phyloP scores from a whole-genome alignment of 2,329 filamentous ascomycete genomes.

The Apiospora sp. region DNA sequence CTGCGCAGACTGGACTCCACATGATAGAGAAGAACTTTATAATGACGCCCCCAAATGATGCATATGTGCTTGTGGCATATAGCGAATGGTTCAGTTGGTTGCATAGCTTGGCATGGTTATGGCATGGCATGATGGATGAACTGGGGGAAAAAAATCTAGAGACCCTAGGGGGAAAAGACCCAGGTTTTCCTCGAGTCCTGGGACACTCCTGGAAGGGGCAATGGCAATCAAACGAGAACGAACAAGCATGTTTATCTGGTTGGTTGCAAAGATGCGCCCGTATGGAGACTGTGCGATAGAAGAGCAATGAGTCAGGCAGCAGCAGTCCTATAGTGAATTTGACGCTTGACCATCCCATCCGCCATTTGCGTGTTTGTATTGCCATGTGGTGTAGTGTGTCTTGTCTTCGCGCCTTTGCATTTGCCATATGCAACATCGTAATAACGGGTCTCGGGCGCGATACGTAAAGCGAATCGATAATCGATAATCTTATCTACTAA shows the following conservation, averaged over 20 bases:
- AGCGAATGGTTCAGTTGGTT: conserved; percentile 22
- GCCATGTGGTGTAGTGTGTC: not conserved
- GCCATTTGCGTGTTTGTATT: not conserved
- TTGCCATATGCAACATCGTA: not conserved
- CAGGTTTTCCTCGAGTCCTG: not conserved
- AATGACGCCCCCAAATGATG: conserved; percentile 21
- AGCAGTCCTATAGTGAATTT: conserved; percentile 7
- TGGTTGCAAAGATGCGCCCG: not conserved
- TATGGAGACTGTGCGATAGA: not conserved
- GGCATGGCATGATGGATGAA: conserved; percentile 23
- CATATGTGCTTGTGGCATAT: conserved; percentile 16
- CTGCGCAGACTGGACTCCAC: not conserved
- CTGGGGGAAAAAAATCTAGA: not conserved
- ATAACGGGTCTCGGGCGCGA: not conserved
- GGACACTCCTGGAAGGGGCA: not conserved
- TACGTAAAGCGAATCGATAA: not conserved
- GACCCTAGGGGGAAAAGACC: not conserved
- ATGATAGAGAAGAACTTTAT: conserved; percentile 16
- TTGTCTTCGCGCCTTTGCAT: not conserved
- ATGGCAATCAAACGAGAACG: conserved; percentile 10
- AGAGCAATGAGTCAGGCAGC: not conserved
- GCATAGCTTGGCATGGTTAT: conserved; percentile 21
- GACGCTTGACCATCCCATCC: not conserved
- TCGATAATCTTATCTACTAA: not conserved
- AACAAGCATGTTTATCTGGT: conserved; percentile 4